These are phyloP conservation scores for Aspergillus nomiae DNA, from an alignment of 2,329 filamentous ascomycete species.

Conservation along the genomic window DNA sequence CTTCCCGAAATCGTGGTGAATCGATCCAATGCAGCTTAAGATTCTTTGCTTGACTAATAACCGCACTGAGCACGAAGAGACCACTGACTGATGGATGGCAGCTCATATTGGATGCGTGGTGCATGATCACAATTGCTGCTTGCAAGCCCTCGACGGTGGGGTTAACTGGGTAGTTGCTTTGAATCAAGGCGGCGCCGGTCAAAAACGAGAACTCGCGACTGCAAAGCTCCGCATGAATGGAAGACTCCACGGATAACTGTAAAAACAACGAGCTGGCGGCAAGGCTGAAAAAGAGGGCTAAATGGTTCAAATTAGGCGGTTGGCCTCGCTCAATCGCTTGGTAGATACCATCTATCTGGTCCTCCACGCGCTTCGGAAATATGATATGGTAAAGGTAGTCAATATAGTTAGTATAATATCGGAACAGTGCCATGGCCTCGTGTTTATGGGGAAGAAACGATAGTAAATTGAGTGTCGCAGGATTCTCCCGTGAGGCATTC, in stretches of 20 bases:
- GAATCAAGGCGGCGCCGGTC: constrained; percentile 33
- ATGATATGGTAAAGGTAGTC: constrained; percentile 41
- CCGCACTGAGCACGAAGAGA: constrained; percentile 26
- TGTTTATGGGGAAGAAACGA: constrained; percentile 31
- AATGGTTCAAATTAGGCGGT: constrained; percentile 25
- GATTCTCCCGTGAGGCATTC: constrained; percentile 22
- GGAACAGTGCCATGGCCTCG: constrained; percentile 33
- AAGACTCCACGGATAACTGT: constrained; percentile 22
- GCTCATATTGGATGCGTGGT: constrained; percentile 31
- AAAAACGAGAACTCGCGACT: constrained; percentile 33
- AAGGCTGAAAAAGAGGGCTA: constrained; percentile 40
- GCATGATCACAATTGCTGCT: constrained; percentile 32
- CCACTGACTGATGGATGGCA: constrained; percentile 24
- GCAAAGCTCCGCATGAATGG: constrained; percentile 22
- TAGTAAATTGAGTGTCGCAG: constrained; percentile 21
- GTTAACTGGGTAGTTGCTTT: constrained; percentile 30
- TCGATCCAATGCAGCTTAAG: constrained; percentile 42
- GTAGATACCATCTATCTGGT: constrained; percentile 35
- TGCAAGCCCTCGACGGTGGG: constrained; percentile 38
- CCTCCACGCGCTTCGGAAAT: constrained; percentile 25
- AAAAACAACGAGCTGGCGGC: constrained; percentile 33
- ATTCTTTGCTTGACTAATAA: constrained; percentile 35
- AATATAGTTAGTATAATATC: constrained; percentile 37
- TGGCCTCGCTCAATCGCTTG: constrained; percentile 20
- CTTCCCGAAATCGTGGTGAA: constrained; percentile 19